phyloP scores from a whole-genome alignment of 2,329 filamentous ascomycete species.

The Rhynchosporium graminicola region DNA sequence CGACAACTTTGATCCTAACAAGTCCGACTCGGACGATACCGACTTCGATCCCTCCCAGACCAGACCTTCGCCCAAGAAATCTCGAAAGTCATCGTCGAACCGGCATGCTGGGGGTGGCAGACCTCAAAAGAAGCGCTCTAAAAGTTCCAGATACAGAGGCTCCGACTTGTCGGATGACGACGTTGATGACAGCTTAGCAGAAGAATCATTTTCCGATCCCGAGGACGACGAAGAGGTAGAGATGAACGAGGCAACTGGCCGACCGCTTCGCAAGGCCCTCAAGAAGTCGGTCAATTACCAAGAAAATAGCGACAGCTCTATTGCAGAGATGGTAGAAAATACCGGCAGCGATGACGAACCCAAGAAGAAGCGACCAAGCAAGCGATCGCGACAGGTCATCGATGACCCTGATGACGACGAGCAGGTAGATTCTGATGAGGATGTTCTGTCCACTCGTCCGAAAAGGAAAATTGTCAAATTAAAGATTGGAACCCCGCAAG shows the following conservation, averaged over 20 bases:
- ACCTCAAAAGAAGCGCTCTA: constrained; percentile 43
- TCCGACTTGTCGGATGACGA: constrained; percentile 65
- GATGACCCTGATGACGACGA: constrained; percentile 28
- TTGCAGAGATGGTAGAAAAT: constrained; percentile 40
- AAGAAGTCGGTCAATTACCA: constrained; percentile 50
- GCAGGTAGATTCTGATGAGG: constrained; percentile 36
- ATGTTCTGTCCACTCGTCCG: constrained; percentile 18
- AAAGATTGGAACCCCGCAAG: constrained; percentile 33
- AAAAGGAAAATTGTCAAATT: constrained; percentile 35
- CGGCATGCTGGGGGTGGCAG: constrained; percentile 33
- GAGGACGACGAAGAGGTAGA: constrained; percentile 45
- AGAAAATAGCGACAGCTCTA: constrained; percentile 47
- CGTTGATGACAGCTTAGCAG: constrained; percentile 50
- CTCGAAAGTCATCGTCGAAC: constrained; percentile 37
- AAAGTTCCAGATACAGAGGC: constrained; percentile 52
- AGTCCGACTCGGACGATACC: constrained; percentile 66
- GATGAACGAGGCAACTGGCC: constrained; percentile 50
- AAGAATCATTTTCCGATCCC: constrained; percentile 53
- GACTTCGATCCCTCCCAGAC: constrained; percentile 61
- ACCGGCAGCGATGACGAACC: constrained; percentile 30
- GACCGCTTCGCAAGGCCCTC: constrained; percentile 51
- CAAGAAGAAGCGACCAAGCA: constrained; percentile 32
- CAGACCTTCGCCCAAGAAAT: constrained; percentile 47
- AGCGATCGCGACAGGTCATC: constrained; percentile 27
- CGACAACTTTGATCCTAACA: constrained; percentile 64